phyloP scores from a whole-genome alignment of 2,329 filamentous ascomycete species.

The Aspergillus chevalieri region DNA sequence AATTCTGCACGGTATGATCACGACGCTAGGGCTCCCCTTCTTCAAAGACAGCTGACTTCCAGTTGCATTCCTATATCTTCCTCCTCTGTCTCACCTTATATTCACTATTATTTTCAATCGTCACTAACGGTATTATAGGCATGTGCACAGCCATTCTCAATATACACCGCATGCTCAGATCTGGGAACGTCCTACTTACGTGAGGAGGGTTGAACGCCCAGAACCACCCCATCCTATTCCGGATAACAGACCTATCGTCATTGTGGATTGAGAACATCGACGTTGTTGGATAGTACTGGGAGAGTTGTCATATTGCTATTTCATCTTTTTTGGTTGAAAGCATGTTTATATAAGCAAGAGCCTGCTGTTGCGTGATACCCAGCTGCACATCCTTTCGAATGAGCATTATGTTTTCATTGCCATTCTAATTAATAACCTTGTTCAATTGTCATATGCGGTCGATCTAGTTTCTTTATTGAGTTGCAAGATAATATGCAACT shows the following conservation, averaged over 20 bases:
- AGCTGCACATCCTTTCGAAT: slow-evolving; percentile 10
- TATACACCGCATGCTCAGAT: slow-evolving; percentile 13
- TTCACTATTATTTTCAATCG: background rate
- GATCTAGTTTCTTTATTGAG: background rate
- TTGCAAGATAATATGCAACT: background rate
- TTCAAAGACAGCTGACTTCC: background rate
- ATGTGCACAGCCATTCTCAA: slow-evolving; percentile 5
- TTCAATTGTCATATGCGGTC: no score
- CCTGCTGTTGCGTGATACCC: slow-evolving; percentile 17
- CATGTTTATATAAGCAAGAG: background rate
- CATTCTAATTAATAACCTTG: no score
- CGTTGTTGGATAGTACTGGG: background rate
- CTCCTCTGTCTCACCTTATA: no score
- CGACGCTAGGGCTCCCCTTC: background rate
- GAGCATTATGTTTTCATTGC: background rate
- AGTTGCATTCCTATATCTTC: background rate
- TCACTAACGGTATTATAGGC: background rate
- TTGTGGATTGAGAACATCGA: slow-evolving; percentile 20
- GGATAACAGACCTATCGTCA: slow-evolving; percentile 18
- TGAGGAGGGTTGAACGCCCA: slow-evolving; percentile 16
- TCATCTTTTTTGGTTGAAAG: slow-evolving; percentile 3
- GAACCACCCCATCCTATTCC: slow-evolving; percentile 12
- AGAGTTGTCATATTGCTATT: background rate
- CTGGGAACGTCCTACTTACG: slow-evolving; percentile 18
- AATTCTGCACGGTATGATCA: slow-evolving; percentile 19